phyloP scores from a whole-genome alignment of 2,329 filamentous ascomycete genomes.

The Alternaria arborescens region DNA sequence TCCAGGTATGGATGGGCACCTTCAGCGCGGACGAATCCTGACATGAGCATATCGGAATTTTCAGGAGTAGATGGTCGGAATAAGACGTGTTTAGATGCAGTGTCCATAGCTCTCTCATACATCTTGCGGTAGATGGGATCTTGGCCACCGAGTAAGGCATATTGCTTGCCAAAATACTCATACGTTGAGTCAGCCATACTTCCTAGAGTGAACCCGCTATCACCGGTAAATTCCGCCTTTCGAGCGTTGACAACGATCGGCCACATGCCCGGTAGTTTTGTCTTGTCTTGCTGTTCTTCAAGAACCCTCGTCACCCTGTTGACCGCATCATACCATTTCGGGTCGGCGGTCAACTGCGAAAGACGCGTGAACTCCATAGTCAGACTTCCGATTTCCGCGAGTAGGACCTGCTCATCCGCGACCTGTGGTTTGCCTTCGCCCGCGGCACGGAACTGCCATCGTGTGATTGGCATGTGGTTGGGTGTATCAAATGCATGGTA shows the following conservation, averaged over 20 bases:
- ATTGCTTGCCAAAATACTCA: conserved; percentile 52
- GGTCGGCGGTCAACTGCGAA: conserved; percentile 55
- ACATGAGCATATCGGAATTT: conserved; percentile 57
- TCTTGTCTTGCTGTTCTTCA: conserved; percentile 53
- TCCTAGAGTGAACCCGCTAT: conserved; percentile 47
- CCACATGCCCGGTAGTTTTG: conserved; percentile 59
- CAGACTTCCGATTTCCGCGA: conserved; percentile 59
- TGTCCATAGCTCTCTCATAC: conserved; percentile 62
- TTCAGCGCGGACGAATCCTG: conserved; percentile 54
- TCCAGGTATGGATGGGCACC: conserved; percentile 47
- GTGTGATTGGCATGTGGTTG: conserved; percentile 81
- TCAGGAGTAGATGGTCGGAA: conserved; percentile 60
- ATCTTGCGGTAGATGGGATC: conserved; percentile 59
- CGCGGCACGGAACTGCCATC: conserved; percentile 55
- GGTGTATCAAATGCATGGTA: conserved; percentile 90
- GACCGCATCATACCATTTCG: conserved; percentile 58
- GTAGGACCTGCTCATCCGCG: conserved; percentile 52
- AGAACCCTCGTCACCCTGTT: conserved; percentile 55
- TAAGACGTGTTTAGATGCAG: conserved; percentile 56
- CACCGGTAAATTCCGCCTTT: conserved; percentile 52
- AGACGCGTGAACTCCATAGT: conserved; percentile 60
- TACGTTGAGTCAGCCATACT: conserved; percentile 52
- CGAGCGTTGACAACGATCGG: conserved; percentile 55
- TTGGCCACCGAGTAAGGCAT: conserved; percentile 54
- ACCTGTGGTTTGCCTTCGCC: conserved; percentile 50